Conservation (phyloP, 148 eudicot species). For the Salicornia ramosissima region DNA sequence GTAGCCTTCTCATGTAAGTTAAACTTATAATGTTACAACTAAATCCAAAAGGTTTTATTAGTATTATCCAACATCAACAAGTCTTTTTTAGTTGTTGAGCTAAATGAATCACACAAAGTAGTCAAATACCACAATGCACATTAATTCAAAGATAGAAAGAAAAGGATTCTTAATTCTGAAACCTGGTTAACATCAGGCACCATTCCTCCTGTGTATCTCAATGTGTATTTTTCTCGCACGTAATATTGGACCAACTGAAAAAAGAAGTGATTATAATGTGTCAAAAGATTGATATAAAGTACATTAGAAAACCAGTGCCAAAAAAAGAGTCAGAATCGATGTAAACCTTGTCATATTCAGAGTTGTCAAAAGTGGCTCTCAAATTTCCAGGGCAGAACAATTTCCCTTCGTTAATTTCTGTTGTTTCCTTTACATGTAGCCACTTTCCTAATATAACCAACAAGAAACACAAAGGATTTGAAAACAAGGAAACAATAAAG, state of each 20-base stretch:
- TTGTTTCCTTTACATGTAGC: slow-evolving; percentile 94
- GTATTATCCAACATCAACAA: not conserved
- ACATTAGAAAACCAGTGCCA: not conserved
- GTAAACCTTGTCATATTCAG: slow-evolving; percentile 76
- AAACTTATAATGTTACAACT: not conserved
- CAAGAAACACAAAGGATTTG: not conserved
- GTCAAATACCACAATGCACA: not conserved
- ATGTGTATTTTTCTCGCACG: slow-evolving; percentile 87
- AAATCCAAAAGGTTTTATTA: not conserved
- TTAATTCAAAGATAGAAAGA: not conserved
- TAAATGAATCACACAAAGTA: not conserved
- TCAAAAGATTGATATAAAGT: not conserved
- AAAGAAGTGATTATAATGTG: not conserved
- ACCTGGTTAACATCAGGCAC: slow-evolving; percentile 99
- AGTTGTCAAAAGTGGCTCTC: slow-evolving; percentile 90
- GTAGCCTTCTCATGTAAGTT: not conserved
- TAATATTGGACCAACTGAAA: slow-evolving; percentile 77
- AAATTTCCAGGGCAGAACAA: slow-evolving; percentile 96
- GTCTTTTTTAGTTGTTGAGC: too few relatives aligned
- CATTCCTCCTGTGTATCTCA: slow-evolving; percentile 99
- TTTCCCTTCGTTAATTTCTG: slow-evolving; percentile 85
- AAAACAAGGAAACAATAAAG: slow-evolving; percentile 1
- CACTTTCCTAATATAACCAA: slow-evolving; percentile 60
- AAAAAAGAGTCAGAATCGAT: not conserved
- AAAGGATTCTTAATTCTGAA: not conserved